Base-by-base conservation (phyloP, 495 filamentous ascomycete genomes). In the Penicillium coffeae region DNA sequence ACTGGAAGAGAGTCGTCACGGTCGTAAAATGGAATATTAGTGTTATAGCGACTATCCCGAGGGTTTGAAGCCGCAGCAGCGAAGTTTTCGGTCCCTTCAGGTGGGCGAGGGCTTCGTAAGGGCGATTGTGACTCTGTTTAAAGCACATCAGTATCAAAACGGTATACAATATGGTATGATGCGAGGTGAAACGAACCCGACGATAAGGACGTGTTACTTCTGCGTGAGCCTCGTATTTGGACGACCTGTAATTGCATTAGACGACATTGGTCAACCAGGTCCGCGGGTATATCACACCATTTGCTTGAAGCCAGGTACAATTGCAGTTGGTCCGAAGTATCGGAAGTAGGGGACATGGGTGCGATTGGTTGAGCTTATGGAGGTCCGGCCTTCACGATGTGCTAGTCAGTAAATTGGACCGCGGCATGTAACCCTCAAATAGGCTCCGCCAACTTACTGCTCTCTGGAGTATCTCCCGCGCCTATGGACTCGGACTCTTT, bases 281-380 rank as follows among this genome's bases (percentile, higher is more conserved):
- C 13, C 18, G 3, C 32, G 8, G n/a, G 34, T 22, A 42, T 20
- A 54, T 34, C 45, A 27, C 50, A 93, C 85, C 85, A 92, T 90
- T 59, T 91, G 87, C 64, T 92, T 94, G 66, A 89, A 92, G n/a
- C 89, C 89, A 2, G 88, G 88, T 30, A 91, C 87, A 55, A 94
- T 94, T 48, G 89, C 89, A 2, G 89, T 94, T 1, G 88, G 87
- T 0, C 89, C 89, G 60, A 92, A 91, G 59, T 91, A 94, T 37
- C 89, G 73, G 62, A 92, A 94, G 62, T 90, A 94, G 2, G 89
- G 88, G 46, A 92, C 86, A 44, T 88, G 85, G 52, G 85, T 71
- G 71, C 83, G 64, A 42, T 58, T 59, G 9, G 50, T 52, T 18
- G 69, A 68, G 59, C 69, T 70, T 25, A 72, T 21, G 30, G 70